Base-by-base conservation (phyloP, 257 asterid species). In the Przewalskia tangutica region DNA sequence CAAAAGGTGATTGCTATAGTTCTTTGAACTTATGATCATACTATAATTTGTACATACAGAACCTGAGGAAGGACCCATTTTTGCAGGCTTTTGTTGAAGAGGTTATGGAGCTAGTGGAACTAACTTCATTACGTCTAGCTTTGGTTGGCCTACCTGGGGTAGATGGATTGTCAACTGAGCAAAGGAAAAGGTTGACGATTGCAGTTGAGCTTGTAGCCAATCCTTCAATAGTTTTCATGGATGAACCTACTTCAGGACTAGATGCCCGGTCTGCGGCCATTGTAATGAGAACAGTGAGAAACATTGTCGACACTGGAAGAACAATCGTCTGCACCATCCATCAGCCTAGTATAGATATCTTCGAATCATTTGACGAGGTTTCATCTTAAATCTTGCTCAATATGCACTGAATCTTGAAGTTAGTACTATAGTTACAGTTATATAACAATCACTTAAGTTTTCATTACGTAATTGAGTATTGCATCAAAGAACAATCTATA, bases 251-350 rank as follows among this genome's bases (percentile, higher is more conserved):
- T 40, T 94, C 97, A 46, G 98, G 98, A 14, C 94, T 94, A 3
- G 98, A 94, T 83, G 98, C 98, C 64, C 88, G 98, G 84, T 87
- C 98, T 40, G 98, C 98, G 58, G 97, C 98, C 80, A 92, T 94
- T 65, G 98, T 94, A 84, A 94, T 94, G 97, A 89, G 98, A 82
- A 93, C 98, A 42, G 97, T 94, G 79, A 94, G 98, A 89, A 94
- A 92, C 90, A 94, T 92, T 23, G 98, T 91, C 23, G 91, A 94
- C 88, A 94, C 97, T 11, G 97, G 97, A 14, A 89, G 98, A 44
- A 94, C 98, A 36, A 92, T 94, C 11, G 98, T 92, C 71, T 94
- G 98, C 91, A 94, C 98, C 18, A 94, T 94, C 88, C 98, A 94
- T 82, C 98, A 94, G 85, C 98, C 98, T 14, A 91, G 98, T 86